A percentile compares a stretch with the other conserved stretches of the same genome.
Conservation (phyloP, 345 rosid genomes). For the Sonneratia alba region DNA sequence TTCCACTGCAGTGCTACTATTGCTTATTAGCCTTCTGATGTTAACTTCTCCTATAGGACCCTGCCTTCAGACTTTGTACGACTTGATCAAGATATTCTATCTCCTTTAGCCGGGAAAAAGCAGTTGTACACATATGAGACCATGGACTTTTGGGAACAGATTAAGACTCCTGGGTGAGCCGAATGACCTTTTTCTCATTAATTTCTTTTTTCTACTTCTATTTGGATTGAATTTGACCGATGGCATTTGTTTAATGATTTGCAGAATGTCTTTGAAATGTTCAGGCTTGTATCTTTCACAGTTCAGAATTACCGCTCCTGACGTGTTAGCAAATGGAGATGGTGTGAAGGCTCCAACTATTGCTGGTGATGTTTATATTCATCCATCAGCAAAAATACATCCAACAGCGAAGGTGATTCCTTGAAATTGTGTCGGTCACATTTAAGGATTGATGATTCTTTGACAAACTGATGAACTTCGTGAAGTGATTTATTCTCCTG, state of each 20-base stretch:
- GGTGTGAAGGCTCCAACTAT: slow-evolving; percentile 60
- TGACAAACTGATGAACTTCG: neutral
- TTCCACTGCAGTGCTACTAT: neutral
- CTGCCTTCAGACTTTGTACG: slow-evolving; percentile 62
- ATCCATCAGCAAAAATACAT: slow-evolving; percentile 95
- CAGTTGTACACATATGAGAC: slow-evolving; percentile 75
- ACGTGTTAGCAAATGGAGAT: slow-evolving; percentile 73
- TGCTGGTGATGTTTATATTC: slow-evolving; percentile 76
- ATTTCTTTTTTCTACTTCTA: neutral
- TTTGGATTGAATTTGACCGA: neutral
- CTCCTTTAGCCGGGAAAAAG: slow-evolving; percentile 96
- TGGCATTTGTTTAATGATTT: neutral
- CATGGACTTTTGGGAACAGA: slow-evolving; percentile 91
- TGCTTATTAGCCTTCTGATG: neutral
- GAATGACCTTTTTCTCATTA: too few relatives aligned
- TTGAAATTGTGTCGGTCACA: neutral
- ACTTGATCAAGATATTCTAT: slow-evolving; percentile 84
- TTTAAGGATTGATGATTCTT: neutral
- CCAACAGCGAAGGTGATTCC: slow-evolving; percentile 78
- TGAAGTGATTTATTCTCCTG: neutral
- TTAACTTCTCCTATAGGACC: slow-evolving; percentile 32
- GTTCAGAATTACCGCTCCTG: slow-evolving; percentile 59
- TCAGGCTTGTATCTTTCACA: slow-evolving; percentile 76
- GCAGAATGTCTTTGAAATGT: slow-evolving; percentile 86
- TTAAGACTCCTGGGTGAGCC: slow-evolving; percentile 87